phyloP scores from a whole-genome alignment of 768 basidiomycete species.

The Solioccasus polychromus region DNA sequence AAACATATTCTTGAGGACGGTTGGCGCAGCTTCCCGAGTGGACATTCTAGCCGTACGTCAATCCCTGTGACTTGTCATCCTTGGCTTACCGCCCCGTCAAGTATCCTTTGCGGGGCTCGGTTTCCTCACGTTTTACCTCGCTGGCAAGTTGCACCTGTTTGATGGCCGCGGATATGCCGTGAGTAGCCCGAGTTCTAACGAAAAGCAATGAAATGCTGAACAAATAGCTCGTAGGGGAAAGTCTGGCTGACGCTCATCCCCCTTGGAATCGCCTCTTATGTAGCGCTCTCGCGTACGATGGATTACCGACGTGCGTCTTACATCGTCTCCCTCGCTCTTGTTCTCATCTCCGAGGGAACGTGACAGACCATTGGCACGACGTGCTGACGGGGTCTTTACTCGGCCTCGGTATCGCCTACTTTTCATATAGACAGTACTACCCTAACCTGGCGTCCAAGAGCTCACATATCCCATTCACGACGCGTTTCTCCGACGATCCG shows the following conservation, averaged over 20 bases:
- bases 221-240: slow-evolving; percentile 45
- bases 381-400: slow-evolving; percentile 75
- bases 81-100: no score
- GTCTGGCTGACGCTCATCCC: slow-evolving; percentile 82
- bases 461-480: slow-evolving; percentile 67
- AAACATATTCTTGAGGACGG: slow-evolving; percentile 64
- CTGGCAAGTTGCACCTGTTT: slow-evolving; percentile 88
- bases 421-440: slow-evolving; percentile 82
- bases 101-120: slow-evolving; percentile 93
- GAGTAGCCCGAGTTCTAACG: slow-evolving; percentile 17
- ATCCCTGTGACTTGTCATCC: no score
- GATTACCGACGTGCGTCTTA: slow-evolving; percentile 76
- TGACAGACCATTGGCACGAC: slow-evolving; percentile 87
- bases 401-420: slow-evolving; percentile 68
- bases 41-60: slow-evolving; percentile 78
- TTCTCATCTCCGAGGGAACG: background rate
- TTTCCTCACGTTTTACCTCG: slow-evolving; percentile 83
- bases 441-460: slow-evolving; percentile 55
- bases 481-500: slow-evolving; percentile 50
- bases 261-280: slow-evolving; percentile 65
- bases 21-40: slow-evolving; percentile 89
- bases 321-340: background rate
- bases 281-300: slow-evolving; percentile 88
- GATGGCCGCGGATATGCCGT: slow-evolving; percentile 75
- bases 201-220: background rate